These are phyloP conservation scores for Dillenia turbinata DNA, from an alignment of 164 flowering plant species.

Conservation along the genomic window DNA sequence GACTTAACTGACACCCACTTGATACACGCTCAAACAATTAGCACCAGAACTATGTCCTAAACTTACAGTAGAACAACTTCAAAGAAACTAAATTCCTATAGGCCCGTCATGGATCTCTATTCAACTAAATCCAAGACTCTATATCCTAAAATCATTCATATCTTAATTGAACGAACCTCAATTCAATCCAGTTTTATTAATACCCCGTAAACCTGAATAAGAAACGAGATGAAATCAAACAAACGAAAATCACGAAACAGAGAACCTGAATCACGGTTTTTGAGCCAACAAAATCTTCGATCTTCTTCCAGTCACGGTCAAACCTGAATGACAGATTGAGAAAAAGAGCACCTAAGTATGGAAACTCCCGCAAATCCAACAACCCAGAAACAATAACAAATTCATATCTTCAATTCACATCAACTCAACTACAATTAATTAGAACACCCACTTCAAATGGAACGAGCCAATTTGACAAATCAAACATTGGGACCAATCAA, in stretches of 20 bases:
- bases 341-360: neutral
- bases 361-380: neutral
- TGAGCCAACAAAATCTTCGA: slow-evolving; percentile 92
- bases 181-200: no score
- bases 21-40: no score
- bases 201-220: no score
- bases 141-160: neutral
- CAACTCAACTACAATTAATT: neutral
- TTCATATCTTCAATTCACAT: neutral
- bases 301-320: slow-evolving; percentile 98
- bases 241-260: neutral
- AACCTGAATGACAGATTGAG: slow-evolving; percentile 49
- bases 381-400: neutral
- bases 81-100: no score
- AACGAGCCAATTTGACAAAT: neutral
- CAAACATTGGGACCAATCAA: neutral
- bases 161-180: no score
- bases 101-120: neutral
- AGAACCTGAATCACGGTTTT: slow-evolving; percentile 95
- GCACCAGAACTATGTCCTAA: no score
- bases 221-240: neutral
- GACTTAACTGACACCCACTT: no score
- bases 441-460: neutral
- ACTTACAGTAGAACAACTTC: no score
- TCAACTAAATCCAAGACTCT: neutral